Evolutionary conservation across 306 rosid genomes (phyloP), one percentile per base, ranked within the genome.

Genomic region (Herpetospermum pedunculosum): DNA sequence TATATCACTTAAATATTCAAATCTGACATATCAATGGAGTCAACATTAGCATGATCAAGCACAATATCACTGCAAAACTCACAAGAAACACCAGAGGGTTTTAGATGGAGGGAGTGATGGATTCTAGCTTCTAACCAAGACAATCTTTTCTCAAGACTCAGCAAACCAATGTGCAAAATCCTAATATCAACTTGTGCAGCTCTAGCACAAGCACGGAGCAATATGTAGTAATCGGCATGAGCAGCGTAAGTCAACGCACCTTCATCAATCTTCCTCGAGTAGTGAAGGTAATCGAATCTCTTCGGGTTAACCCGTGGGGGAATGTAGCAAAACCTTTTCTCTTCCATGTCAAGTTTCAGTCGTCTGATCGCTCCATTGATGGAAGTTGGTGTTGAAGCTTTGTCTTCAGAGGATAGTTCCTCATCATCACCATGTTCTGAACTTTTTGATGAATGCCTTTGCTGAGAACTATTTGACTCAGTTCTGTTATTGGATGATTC

Each of bases 161-260:
- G 65, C 29, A 89, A 92, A 37, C 87, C 94, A 43, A 85, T 47
- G 82, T 93, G 94, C 94, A 93, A 80, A 41, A 86, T 82, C 75
- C 94, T 84, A 64, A 77, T 78, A 72, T 89, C 96, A 63, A 90
- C 90, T 73, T 86, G 83, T 8, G 92, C 96, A 83, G 77, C 83
- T 79, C 79, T 80, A 2, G 98, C 89, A 59, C 88, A 89, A 72
- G 92, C 89, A 9, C 96, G 88, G 55, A 93, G 98, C 79, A 90
- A 72, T 65, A 90, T 84, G 86, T 90, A 93, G 76, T 90, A 93
- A 80, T 93, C 98, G 19, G 98, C 97, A 80, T 90, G 97, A 18
- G 92, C 94, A 32, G 35, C 92, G 55, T 89, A 90, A 16, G 86
- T 78, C 34, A 76, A 70, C 28, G 83, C 87, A 75, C 97, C 97